Base-by-base conservation (phyloP, 805 yeast genomes). In the Barnettozyma siamensis region DNA sequence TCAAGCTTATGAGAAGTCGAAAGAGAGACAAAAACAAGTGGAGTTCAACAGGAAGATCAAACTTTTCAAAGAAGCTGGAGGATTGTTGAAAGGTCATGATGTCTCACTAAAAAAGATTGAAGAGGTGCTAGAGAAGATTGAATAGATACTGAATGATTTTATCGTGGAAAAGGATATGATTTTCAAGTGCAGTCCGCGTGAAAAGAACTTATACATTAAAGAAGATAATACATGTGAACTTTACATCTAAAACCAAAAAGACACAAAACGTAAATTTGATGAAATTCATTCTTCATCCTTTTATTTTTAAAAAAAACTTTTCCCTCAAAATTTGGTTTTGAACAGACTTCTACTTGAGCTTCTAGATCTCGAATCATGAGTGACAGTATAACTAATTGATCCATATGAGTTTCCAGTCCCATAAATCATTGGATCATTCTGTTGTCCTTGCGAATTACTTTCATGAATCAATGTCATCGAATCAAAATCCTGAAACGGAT, bases 1-100 rank as follows among this genome's bases (percentile, higher is more conserved):
- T 44, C 86, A 87, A 91, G 96, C 99, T 6, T 88, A 86, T 56
- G 71, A 95, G 41, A 86, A 88, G 55, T 93, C 97, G 0, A 67
- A 72, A 10, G 96, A 89, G 55, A 69, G 93, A 39, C 95, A 87
- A 59, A 82, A 75, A 41, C 44, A 47, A 31, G 58, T 57, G n/a
- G 59, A 57, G 33, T 20, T 33, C 4, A 46, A 42, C 5, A 44
- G 36, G 28, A 26, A 24, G 12, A 27, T 21, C 4, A 41, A 37
- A 15, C 4, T 35, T 4, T 30, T 20, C 5, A 30, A 28, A 6
- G 26, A 21, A 7, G 20, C 37, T 1, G 32, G 19, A 3, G 9
- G 19, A 15, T 8, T 36, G 3, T 19, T 40, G 19, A 21, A 20
- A 12, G 39, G 37, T 3, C 16, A 30, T 5, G 20, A 27, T 11